A percentile compares a stretch with the other conserved stretches of the same genome.
phyloP scores from a whole-genome alignment of 345 rosid genomes.

The Eucalyptus pumila region DNA sequence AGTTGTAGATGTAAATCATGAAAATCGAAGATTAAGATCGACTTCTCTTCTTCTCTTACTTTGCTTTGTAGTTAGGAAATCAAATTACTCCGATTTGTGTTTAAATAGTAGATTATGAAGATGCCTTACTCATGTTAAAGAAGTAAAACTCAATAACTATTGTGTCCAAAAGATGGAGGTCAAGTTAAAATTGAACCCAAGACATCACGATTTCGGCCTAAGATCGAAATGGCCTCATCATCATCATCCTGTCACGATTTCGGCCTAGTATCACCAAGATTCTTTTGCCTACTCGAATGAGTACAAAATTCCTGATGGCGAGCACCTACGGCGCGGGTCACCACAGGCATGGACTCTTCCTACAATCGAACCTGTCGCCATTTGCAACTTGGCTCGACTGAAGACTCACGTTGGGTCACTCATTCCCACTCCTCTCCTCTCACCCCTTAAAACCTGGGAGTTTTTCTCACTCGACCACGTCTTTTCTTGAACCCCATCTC shows the following conservation, averaged over 20 bases:
- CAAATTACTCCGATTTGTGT: neutral
- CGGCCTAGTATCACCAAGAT: neutral
- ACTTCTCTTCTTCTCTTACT: neutral
- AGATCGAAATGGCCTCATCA: neutral
- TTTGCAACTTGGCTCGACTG: neutral
- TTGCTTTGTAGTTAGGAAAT: neutral
- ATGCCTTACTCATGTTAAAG: neutral
- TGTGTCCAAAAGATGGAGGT: neutral
- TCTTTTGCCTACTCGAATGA: neutral
- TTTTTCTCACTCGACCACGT: neutral
- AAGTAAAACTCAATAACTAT: neutral
- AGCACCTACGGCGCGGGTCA: neutral
- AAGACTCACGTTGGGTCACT: neutral
- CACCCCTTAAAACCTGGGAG: neutral
- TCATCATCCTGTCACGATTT: neutral
- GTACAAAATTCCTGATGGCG: neutral
- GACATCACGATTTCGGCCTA: neutral
- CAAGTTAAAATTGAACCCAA: neutral
- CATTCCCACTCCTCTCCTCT: neutral
- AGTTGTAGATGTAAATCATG: neutral
- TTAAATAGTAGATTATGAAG: neutral
- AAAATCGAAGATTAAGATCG: neutral
- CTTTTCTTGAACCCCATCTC: neutral
- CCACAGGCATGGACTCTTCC: neutral
- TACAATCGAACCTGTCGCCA: neutral